Evolutionary conservation across 768 basidiomycete species (phyloP).

Genomic region (Clathrus columnatus): DNA sequence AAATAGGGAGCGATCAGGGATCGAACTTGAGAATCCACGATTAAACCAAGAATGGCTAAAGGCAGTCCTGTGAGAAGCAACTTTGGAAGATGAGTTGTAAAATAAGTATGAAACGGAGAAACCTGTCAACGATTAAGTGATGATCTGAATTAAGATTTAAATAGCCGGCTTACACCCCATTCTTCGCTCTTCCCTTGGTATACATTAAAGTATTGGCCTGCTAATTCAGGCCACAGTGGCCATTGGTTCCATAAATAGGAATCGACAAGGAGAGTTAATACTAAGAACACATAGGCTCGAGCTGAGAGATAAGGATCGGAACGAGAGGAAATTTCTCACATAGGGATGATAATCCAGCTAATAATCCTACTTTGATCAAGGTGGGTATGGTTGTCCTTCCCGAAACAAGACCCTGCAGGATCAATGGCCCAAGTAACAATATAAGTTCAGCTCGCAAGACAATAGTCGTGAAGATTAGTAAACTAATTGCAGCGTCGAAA

Average conservation of each 20-base stretch:
- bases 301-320: constrained; percentile 1
- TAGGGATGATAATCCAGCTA: constrained; percentile 40
- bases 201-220: constrained; percentile 77
- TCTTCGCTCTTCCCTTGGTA: constrained; percentile 75
- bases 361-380: constrained; percentile 41
- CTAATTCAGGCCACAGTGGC: constrained; percentile 82
- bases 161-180: constrained; percentile 71
- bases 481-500: constrained; percentile 36
- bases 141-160: not conserved
- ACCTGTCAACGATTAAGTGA: constrained; percentile 32
- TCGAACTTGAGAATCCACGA: constrained; percentile 40
- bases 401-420: constrained; percentile 41
- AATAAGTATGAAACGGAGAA: constrained; percentile 62
- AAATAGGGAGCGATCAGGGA: constrained; percentile 44
- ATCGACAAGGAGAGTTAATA: constrained; percentile 57
- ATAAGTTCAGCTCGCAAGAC: constrained; percentile 77
- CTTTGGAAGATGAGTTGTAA: constrained; percentile 63
- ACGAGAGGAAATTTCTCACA: constrained; percentile 29
- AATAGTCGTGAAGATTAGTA: constrained; percentile 60
- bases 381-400: constrained; percentile 34
- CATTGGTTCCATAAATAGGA: constrained; percentile 75
- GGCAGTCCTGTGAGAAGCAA: constrained; percentile 60
- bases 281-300: constrained; percentile 28
- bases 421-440: constrained; percentile 54
- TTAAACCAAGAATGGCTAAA: constrained; percentile 45